Base-by-base conservation (phyloP, 768 basidiomycete species). In the Lactifluus piperatus region DNA sequence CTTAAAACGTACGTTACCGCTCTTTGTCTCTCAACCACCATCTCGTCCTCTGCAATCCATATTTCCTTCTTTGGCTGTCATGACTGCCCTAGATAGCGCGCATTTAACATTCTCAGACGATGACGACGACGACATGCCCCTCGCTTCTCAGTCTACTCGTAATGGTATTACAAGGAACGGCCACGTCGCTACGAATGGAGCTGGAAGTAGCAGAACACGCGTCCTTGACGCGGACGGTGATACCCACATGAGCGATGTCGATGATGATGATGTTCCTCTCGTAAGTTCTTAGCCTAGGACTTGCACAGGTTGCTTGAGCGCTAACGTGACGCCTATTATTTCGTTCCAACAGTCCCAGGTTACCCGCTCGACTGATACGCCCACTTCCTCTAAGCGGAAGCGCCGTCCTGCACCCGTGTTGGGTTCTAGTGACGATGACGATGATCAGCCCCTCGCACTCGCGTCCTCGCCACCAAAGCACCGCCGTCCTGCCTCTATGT, bases 371-470 rank as follows among this genome's bases (percentile, higher is more conserved):
- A 50, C 48, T 13, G 41, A 49, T 50, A 10, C 54, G 0, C 36
- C 30, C 22, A 14, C 49, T 10, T 27, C 59, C 22, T 64, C 70
- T 60, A 91, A 90, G 73, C 71, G 64, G 24, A 65, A 65, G 52
- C 47, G 51, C 24, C 57, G n/a, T 41, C 18, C 41, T 41, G 41
- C 45, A 8, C 39, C 57, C 45, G 24, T 47, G 18, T 53, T 75
- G n/a, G 47, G 56, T 26, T 69, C 73, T 27, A 77, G 77, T 59
- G 75, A 80, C 16, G 76, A 83, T 51, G 86, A 83, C 29, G 85
- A 83, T 60, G 86, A 88, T 47, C 85, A 90, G 63, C 86, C 89
- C 56, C 75, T 74, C 18, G 86, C 86, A 53, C 78, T 88, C 39
- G 83, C 86, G 50, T 85, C 86, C 27, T 87, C 88, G 39, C 86